These are phyloP conservation scores for Brassica cretica DNA, from an alignment of 345 rosid genomes.

Conservation along the genomic window DNA sequence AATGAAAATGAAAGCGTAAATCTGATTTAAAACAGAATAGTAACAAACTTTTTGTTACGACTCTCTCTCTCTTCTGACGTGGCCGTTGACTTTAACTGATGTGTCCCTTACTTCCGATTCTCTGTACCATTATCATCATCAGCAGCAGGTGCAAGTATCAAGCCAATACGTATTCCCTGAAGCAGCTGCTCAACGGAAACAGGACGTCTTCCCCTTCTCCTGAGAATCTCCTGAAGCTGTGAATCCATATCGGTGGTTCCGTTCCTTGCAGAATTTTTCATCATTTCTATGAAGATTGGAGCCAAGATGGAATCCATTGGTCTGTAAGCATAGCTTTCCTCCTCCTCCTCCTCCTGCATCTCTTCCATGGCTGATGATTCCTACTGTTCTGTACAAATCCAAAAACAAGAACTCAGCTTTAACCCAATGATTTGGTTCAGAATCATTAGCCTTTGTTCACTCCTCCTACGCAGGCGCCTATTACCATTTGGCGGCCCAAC, in stretches of 20 bases:
- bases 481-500: too few species aligned
- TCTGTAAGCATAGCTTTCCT: conserved; percentile 20
- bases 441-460: too few species aligned
- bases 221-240: conserved; percentile 58
- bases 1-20: too few species aligned
- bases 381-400: too few species aligned
- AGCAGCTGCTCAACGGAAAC: conserved; percentile 66
- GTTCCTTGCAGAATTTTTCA: conserved; percentile 50
- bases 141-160: conserved; percentile 51
- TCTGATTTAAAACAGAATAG: too few species aligned
- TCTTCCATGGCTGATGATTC: conserved; percentile 36
- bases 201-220: conserved; percentile 68
- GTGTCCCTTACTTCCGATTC: too few species aligned
- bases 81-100: too few species aligned
- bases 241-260: conserved; percentile 50
- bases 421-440: too few species aligned
- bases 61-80: too few species aligned
- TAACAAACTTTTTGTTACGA: too few species aligned
- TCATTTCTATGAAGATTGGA: conserved; percentile 75
- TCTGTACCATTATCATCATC: conserved; percentile 21
- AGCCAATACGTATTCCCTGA: conserved; percentile 68
- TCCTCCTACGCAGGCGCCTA: too few species aligned
- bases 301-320: conserved; percentile 56
- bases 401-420: too few species aligned
- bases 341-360: conserved; percentile 20